These are phyloP conservation scores for Aspergillus uvarum DNA, from an alignment of 2,329 filamentous ascomycete genomes.

Conservation along the genomic window DNA sequence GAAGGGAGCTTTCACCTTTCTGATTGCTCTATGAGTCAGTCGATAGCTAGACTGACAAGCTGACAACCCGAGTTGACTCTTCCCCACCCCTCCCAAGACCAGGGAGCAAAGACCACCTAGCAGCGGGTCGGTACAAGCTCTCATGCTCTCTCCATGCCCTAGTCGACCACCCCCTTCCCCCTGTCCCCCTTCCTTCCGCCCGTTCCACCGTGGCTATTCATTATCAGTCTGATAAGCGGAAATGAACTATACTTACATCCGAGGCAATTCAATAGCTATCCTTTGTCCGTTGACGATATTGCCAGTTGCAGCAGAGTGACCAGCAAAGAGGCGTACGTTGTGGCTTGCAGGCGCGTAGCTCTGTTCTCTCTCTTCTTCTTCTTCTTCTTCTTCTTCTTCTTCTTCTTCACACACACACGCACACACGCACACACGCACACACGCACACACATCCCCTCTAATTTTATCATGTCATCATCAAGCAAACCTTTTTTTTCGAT, in stretches of 20 bases:
- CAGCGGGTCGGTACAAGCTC: background rate
- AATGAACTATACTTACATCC: background rate
- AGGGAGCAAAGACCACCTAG: background rate
- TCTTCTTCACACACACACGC: too few species aligned
- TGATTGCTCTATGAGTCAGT: slow-evolving; percentile 2
- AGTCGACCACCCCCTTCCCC: background rate
- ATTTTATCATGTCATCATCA: too few species aligned
- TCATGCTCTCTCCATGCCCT: background rate
- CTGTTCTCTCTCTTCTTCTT: background rate
- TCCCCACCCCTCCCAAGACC: background rate
- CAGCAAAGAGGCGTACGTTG: background rate
- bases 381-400: too few species aligned
- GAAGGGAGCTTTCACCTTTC: background rate
- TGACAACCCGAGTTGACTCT: background rate
- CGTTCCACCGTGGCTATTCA: background rate
- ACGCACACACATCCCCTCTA: too few species aligned
- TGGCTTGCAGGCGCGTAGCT: background rate
- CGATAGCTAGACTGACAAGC: background rate
- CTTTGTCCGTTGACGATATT: background rate
- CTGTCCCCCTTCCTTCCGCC: background rate
- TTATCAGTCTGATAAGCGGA: background rate
- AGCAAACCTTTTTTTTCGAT: background rate
- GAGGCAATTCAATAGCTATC: background rate
- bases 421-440: too few species aligned
- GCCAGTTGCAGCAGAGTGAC: background rate